A percentile compares a stretch with the other conserved stretches of the same genome.
phyloP scores from a whole-genome alignment of 257 asterid genomes.

The Solanum arcanum region DNA sequence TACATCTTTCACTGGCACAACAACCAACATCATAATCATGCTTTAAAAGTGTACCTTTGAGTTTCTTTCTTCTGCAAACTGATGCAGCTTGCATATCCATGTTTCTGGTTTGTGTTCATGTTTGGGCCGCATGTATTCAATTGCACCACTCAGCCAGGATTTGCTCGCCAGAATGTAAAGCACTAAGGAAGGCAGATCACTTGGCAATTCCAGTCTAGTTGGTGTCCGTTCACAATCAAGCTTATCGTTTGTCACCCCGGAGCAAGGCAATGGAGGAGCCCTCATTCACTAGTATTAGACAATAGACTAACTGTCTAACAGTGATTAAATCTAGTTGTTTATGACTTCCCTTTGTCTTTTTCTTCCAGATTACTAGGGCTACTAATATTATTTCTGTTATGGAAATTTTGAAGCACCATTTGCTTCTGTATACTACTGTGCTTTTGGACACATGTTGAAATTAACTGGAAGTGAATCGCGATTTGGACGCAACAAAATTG shows the following conservation, averaged over 20 bases:
- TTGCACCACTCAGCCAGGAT: conserved; percentile 41
- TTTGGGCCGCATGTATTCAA: conserved; percentile 17
- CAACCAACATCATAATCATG: neutral
- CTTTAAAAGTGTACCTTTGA: conserved; percentile 1
- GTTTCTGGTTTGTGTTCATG: conserved; percentile 20
- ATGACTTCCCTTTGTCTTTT: neutral
- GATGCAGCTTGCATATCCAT: conserved; percentile 34
- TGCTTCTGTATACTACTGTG: neutral
- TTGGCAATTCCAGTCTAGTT: neutral
- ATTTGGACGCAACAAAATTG: neutral
- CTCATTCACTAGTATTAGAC: neutral
- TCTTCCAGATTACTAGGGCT: neutral
- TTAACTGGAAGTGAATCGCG: neutral
- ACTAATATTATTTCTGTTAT: neutral
- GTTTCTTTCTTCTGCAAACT: conserved; percentile 15
- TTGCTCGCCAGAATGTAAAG: conserved; percentile 39
- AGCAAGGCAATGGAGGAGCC: neutral
- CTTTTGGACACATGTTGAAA: neutral
- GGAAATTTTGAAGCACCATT: neutral
- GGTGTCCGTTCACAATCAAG: neutral
- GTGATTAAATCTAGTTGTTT: neutral
- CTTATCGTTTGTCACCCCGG: neutral
- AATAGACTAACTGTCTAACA: neutral
- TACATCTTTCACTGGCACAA: neutral
- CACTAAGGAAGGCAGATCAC: conserved; percentile 1